Conservation (phyloP, 2,329 filamentous ascomycete genomes). For the Alternaria solani region DNA sequence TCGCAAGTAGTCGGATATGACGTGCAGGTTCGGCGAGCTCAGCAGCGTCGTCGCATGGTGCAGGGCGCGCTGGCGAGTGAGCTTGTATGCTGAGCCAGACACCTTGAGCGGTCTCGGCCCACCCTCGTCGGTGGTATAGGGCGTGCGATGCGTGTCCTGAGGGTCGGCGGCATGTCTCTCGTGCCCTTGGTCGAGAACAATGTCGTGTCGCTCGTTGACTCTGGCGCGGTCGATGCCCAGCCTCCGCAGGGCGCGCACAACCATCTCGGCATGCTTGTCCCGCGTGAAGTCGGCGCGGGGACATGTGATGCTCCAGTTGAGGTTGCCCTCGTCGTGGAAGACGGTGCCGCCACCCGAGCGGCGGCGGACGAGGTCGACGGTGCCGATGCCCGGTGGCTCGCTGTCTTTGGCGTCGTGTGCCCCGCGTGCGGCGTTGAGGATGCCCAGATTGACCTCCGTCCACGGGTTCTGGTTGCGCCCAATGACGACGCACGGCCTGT, state of each 20-base stretch:
- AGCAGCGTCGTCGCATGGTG: slow-evolving; percentile 95
- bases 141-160: slow-evolving; percentile 55
- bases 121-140: slow-evolving; percentile 50
- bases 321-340: slow-evolving; percentile 90
- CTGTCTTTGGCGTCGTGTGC: slow-evolving; percentile 30
- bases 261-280: slow-evolving; percentile 90
- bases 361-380: slow-evolving; percentile 75
- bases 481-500: slow-evolving; percentile 86
- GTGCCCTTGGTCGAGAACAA: slow-evolving; percentile 72
- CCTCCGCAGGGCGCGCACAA: slow-evolving; percentile 77
- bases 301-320: slow-evolving; percentile 93
- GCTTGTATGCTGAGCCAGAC: slow-evolving; percentile 93
- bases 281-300: slow-evolving; percentile 80
- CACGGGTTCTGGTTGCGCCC: slow-evolving; percentile 98
- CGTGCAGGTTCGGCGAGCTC: slow-evolving; percentile 74
- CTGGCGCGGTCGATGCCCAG: slow-evolving; percentile 67
- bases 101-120: slow-evolving; percentile 69
- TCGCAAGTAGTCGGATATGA: slow-evolving; percentile 74
- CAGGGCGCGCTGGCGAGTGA: slow-evolving; percentile 80
- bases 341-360: slow-evolving; percentile 91
- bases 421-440: slow-evolving; percentile 58
- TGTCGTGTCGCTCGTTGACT: slow-evolving; percentile 93
- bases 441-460: slow-evolving; percentile 81
- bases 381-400: slow-evolving; percentile 53
- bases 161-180: slow-evolving; percentile 36